Percentiles rank a stretch among this genome's conserved stretches.
Conservation (phyloP, 345 rosid genomes). For the Eucalyptus polybractea region DNA sequence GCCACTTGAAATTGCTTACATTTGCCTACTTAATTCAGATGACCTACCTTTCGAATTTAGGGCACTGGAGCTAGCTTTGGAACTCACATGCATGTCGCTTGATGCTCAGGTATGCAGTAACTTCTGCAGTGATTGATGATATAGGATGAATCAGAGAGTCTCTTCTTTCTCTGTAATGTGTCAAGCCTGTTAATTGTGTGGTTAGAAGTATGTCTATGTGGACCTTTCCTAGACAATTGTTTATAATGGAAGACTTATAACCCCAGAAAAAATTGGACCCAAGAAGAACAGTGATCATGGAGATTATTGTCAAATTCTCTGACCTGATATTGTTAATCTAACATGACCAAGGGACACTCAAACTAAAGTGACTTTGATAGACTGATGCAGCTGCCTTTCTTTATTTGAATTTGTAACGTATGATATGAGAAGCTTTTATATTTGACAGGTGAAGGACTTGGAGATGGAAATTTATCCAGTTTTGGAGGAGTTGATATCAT, state of each 20-base stretch:
- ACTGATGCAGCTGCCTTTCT: background rate
- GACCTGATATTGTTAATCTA: background rate
- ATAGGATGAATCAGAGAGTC: background rate
- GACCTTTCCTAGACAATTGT: background rate
- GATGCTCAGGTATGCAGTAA: conserved; percentile 57
- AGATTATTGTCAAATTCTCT: background rate
- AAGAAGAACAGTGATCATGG: background rate
- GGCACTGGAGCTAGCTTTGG: conserved; percentile 92
- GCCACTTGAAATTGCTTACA: conserved; percentile 2
- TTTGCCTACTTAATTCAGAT: conserved; percentile 42
- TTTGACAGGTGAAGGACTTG: conserved; percentile 68
- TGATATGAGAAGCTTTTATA: background rate
- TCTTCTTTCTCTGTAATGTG: background rate
- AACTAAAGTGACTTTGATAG: background rate
- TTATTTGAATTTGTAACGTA: background rate
- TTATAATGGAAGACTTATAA: background rate
- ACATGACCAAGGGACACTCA: background rate
- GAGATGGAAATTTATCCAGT: conserved; percentile 83
- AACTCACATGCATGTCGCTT: conserved; percentile 75
- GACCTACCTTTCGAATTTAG: conserved; percentile 93
- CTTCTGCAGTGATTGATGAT: background rate
- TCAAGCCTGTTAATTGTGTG: background rate
- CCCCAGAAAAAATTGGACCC: background rate
- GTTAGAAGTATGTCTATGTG: background rate
- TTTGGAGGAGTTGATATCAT: conserved; percentile 77